phyloP scores from a whole-genome alignment of 352 stramenopile species.

The Pythium apleroticum region DNA sequence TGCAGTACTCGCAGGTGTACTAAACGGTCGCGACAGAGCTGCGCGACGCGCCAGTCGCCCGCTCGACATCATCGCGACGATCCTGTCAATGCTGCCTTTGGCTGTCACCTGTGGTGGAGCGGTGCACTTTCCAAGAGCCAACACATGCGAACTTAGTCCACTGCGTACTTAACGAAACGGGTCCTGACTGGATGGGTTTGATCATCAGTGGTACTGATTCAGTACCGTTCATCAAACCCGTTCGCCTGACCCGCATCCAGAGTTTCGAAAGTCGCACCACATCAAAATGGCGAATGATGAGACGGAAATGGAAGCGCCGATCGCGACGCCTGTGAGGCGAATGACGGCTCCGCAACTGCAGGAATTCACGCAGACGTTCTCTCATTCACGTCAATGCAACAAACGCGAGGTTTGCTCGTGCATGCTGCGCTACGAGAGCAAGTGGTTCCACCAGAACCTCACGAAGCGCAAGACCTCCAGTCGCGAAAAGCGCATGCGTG shows the following conservation, averaged over 20 bases:
- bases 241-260: background rate
- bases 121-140: background rate
- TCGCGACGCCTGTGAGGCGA: background rate
- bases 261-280: background rate
- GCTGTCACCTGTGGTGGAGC: slow-evolving; percentile 7
- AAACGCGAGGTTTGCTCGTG: slow-evolving; percentile 65
- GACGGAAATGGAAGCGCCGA: slow-evolving; percentile 16
- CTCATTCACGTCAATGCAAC: slow-evolving; percentile 70
- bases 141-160: slow-evolving; percentile 7
- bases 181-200: background rate
- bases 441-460: slow-evolving; percentile 69
- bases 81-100: slow-evolving; percentile 6
- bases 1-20: slow-evolving; percentile 3
- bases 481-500: slow-evolving; percentile 2
- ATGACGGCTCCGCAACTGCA: slow-evolving; percentile 1
- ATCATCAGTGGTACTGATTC: too few relatives aligned
- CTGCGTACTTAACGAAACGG: background rate
- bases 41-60: background rate
- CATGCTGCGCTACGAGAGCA: slow-evolving; percentile 61
- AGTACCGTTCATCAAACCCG: too few relatives aligned
- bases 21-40: slow-evolving; percentile 25
- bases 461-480: slow-evolving; percentile 26
- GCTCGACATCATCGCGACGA: background rate
- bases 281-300: background rate
- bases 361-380: slow-evolving; percentile 16